Evolutionary conservation across 2,329 filamentous ascomycete genomes (phyloP).

Genomic region (Aspergillus fumigatiaffinis): DNA sequence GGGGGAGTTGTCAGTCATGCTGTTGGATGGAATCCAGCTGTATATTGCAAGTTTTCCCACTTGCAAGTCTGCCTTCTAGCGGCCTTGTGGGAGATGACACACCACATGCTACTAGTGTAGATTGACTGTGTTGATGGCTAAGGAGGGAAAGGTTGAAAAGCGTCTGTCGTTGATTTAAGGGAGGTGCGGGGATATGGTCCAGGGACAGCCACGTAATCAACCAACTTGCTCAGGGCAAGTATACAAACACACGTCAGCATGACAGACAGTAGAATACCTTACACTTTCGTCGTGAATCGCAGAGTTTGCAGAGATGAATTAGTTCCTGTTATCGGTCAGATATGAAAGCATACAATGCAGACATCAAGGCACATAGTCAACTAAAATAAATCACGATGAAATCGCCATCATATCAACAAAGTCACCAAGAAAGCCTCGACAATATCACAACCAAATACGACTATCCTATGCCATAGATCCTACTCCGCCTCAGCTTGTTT

Average conservation of each 20-base stretch:
- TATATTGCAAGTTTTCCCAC: background rate
- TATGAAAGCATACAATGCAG: background rate
- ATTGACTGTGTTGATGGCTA: background rate
- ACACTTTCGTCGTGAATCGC: background rate
- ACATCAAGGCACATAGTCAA: background rate
- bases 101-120: background rate
- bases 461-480: background rate
- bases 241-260: background rate
- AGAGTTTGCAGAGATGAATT: background rate
- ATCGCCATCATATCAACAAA: background rate
- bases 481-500: slow-evolving; percentile 6
- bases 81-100: background rate
- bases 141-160: background rate
- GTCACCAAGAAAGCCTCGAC: background rate
- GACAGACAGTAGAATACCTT: background rate
- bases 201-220: background rate
- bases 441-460: background rate
- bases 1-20: background rate
- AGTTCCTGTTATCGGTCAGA: background rate
- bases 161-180: background rate
- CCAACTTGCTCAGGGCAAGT: background rate
- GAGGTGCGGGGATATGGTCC: background rate
- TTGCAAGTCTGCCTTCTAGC: background rate
- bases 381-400: background rate
- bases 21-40: background rate